Evolutionary conservation across 2,329 filamentous ascomycete genomes (phyloP).

Genomic region (Daldinia sp.): DNA sequence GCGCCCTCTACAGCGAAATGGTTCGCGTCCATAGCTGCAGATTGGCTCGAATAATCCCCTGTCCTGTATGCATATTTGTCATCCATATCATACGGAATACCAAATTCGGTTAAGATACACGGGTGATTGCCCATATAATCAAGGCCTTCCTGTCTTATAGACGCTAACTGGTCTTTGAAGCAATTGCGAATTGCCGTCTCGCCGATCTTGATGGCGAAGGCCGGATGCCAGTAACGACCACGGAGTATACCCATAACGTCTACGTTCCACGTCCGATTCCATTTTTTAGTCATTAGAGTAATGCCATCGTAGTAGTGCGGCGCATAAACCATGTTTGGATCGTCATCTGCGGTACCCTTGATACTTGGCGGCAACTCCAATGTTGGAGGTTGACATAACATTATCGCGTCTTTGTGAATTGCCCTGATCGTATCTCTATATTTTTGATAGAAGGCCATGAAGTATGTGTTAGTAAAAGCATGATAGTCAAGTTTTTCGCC

Average conservation of each 20-base stretch:
- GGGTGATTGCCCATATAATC: constrained; percentile 89
- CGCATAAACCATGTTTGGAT: constrained; percentile 88
- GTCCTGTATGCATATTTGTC: constrained; percentile 94
- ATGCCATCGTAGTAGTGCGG: constrained; percentile 98
- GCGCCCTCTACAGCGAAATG: constrained; percentile 91
- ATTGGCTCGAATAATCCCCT: constrained; percentile 93
- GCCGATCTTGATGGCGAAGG: constrained; percentile 90
- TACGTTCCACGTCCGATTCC: constrained; percentile 97
- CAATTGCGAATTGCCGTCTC: constrained; percentile 95
- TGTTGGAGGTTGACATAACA: constrained; percentile 91
- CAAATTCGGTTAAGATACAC: constrained; percentile 91
- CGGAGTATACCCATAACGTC: constrained; percentile 92
- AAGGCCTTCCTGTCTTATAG: constrained; percentile 85
- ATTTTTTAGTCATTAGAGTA: constrained; percentile 97
- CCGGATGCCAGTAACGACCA: constrained; percentile 86
- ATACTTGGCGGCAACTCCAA: constrained; percentile 89
- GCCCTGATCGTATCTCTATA: constrained; percentile 78
- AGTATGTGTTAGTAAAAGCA: constrained; percentile 89
- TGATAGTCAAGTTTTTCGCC: constrained; percentile 80
- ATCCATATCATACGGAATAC: constrained; percentile 99
- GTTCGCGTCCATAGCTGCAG: constrained; percentile 92
- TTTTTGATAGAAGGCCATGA: constrained; percentile 82
- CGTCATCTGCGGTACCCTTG: constrained; percentile 88
- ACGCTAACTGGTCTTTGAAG: constrained; percentile 84
- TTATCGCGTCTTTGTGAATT: constrained; percentile 80